A percentile compares a stretch with the other conserved stretches of the same genome.
phyloP scores from a whole-genome alignment of 2,329 filamentous ascomycete genomes.

The Paradendryphiella salina region DNA sequence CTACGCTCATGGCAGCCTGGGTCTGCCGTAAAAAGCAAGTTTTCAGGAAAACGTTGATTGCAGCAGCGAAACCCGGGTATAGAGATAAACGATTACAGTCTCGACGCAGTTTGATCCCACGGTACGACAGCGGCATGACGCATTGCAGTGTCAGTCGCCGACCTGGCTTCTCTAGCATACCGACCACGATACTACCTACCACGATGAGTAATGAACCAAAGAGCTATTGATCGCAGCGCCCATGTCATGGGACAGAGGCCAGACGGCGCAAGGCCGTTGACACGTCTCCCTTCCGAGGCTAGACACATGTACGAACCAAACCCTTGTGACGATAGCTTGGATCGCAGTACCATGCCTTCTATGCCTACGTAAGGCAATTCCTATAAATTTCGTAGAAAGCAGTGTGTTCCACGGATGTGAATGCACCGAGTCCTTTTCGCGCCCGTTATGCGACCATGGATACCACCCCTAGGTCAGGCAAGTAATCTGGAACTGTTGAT shows the following conservation, averaged over 20 bases:
- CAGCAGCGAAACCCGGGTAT: constrained; percentile 8
- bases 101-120: constrained; percentile 10
- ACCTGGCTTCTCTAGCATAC: constrained; percentile 3
- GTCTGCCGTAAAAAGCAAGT: constrained; percentile 3
- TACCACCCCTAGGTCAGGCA: neutral
- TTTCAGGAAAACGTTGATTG: neutral
- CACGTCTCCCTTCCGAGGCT: constrained; percentile 5
- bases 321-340: constrained; percentile 6
- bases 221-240: constrained; percentile 5
- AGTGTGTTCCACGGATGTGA: neutral
- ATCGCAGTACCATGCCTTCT: constrained; percentile 2
- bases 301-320: constrained; percentile 6
- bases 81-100: constrained; percentile 4
- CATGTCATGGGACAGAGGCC: constrained; percentile 6
- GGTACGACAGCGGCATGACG: constrained; percentile 13
- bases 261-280: constrained; percentile 7
- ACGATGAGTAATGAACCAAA: constrained; percentile 1
- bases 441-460: neutral
- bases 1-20: neutral
- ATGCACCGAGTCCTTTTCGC: neutral
- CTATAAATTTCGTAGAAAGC: neutral
- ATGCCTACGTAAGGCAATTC: neutral
- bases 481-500: neutral
- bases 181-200: constrained; percentile 6
- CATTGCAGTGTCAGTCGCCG: constrained; percentile 3